Percentiles rank a stretch among this genome's conserved stretches.
Evolutionary conservation across 2,329 filamentous ascomycete genomes (phyloP).

Genomic region (Orbilia oligospora): DNA sequence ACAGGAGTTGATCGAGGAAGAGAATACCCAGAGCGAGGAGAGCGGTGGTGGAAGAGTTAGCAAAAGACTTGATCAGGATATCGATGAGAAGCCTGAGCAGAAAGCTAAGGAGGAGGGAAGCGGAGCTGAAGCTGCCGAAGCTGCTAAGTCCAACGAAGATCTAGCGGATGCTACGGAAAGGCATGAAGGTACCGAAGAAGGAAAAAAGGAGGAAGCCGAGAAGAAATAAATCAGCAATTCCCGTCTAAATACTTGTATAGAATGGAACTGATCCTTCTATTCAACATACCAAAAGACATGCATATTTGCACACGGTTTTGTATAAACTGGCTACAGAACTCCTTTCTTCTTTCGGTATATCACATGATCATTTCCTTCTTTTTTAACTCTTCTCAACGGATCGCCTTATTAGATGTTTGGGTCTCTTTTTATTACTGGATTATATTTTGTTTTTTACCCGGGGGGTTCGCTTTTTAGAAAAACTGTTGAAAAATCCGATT

Average conservation of each 20-base stretch:
- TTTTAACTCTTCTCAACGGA: background rate
- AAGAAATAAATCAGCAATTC: constrained; percentile 19
- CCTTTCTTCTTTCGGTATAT: background rate
- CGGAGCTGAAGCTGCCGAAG: constrained; percentile 28
- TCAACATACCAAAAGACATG: background rate
- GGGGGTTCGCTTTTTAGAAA: constrained; percentile 14
- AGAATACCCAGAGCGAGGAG: constrained; percentile 90
- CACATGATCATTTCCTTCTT: constrained; percentile 9
- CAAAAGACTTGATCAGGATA: constrained; percentile 85
- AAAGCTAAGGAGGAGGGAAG: constrained; percentile 26
- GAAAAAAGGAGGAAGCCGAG: constrained; percentile 38
- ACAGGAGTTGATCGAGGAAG: constrained; percentile 96
- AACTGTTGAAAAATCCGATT: constrained; percentile 12
- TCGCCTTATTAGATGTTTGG: constrained; percentile 18
- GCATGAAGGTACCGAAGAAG: constrained; percentile 62
- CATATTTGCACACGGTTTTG: background rate
- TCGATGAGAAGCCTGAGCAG: constrained; percentile 88
- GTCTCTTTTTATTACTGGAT: constrained; percentile 2
- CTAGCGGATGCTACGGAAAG: constrained; percentile 62
- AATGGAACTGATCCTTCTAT: background rate
- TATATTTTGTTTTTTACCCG: background rate
- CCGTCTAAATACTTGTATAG: background rate
- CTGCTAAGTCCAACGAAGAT: constrained; percentile 58
- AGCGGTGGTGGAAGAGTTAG: constrained; percentile 68
- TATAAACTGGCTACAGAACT: background rate